Conservation (phyloP, 768 basidiomycete species). For the Mycena polygramma region DNA sequence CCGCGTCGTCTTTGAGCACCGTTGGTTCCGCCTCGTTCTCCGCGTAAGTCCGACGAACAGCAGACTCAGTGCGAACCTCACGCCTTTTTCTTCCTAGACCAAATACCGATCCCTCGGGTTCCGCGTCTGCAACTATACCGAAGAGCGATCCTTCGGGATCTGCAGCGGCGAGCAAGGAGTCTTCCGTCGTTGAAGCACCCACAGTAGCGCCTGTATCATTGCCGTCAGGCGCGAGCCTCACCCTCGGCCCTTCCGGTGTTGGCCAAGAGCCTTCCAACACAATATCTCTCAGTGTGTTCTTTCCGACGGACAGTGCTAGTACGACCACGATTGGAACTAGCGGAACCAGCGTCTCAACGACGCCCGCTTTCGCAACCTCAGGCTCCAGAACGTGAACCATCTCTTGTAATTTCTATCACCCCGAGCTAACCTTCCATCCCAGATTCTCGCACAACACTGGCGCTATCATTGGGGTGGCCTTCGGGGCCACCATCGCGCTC, state of each 20-base stretch:
- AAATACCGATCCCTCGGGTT: too few species aligned
- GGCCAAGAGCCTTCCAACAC: constrained; percentile 2
- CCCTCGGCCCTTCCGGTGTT: not conserved
- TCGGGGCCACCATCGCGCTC: constrained; percentile 46
- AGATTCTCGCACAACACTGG: constrained; percentile 55
- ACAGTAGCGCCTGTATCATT: not conserved
- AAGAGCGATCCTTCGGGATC: too few species aligned
- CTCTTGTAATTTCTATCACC: not conserved
- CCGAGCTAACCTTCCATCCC: not conserved
- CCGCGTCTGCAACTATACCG: too few species aligned
- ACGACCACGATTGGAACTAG: not conserved
- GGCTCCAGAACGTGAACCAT: constrained; percentile 14
- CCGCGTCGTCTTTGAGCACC: not conserved
- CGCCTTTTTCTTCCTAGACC: not conserved
- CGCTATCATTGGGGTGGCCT: constrained; percentile 54
- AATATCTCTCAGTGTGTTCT: not conserved
- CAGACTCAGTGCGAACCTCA: not conserved
- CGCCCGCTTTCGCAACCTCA: constrained; percentile 7
- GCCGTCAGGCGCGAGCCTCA: not conserved
- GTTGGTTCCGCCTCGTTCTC: not conserved
- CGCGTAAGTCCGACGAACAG: not conserved
- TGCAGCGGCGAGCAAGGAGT: not conserved
- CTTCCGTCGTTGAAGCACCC: not conserved
- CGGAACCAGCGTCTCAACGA: not conserved
- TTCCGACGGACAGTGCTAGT: not conserved